These are phyloP conservation scores for Albizia julibrissin DNA, from an alignment of 306 rosid genomes.

Conservation along the genomic window DNA sequence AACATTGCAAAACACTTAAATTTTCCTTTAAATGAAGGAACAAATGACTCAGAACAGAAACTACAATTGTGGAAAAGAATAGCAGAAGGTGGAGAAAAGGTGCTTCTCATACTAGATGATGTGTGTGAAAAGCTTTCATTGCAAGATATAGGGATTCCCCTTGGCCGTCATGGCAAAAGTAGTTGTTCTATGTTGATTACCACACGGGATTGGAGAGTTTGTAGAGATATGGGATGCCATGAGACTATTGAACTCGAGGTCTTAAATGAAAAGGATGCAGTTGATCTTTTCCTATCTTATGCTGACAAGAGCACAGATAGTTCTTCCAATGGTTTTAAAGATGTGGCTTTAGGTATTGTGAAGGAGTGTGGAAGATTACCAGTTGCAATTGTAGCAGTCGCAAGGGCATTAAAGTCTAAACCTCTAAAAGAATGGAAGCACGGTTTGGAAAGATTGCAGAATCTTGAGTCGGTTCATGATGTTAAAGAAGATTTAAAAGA, in stretches of 20 bases:
- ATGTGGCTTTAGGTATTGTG: neutral
- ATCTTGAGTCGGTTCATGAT: neutral
- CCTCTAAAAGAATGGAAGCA: neutral
- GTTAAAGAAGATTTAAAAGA: neutral
- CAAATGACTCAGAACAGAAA: neutral
- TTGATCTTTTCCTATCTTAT: neutral
- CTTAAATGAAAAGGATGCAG: neutral
- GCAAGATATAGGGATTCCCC: slow-evolving; percentile 10
- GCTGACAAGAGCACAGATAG: neutral
- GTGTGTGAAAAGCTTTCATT: slow-evolving; percentile 1
- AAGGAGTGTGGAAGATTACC: slow-evolving; percentile 35
- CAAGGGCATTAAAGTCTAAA: neutral
- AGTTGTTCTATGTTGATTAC: slow-evolving; percentile 13
- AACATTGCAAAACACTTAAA: slow-evolving; percentile 22
- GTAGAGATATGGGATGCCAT: neutral
- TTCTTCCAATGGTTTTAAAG: neutral
- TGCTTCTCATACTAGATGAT: slow-evolving; percentile 37
- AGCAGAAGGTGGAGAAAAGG: neutral
- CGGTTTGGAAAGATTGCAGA: neutral
- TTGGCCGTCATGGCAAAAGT: neutral
- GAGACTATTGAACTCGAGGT: neutral
- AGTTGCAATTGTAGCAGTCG: neutral
- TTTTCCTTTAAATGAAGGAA: neutral
- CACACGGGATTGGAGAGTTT: neutral
- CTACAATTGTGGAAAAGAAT: neutral